Conservation (phyloP, 192 early-diverging fungal genomes). For the Coemansia sp. region DNA sequence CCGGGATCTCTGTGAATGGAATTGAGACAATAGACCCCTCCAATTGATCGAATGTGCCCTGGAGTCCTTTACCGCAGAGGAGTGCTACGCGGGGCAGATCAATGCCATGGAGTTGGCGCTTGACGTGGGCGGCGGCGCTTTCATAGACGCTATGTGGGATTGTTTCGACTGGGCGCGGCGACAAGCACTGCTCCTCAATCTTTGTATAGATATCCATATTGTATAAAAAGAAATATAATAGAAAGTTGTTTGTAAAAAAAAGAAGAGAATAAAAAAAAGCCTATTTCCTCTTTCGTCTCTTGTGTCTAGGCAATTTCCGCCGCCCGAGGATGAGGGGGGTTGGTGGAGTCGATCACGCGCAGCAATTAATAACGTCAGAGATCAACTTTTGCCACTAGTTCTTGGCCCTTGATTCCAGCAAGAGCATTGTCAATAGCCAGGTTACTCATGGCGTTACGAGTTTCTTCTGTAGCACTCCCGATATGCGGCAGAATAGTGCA, state of each 20-base stretch:
- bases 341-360: not conserved
- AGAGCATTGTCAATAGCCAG: constrained; percentile 76
- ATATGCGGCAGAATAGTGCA: constrained; percentile 85
- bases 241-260: not conserved
- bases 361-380: not conserved
- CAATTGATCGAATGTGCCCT: constrained; percentile 75
- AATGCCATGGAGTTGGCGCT: constrained; percentile 36
- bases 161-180: constrained; percentile 44
- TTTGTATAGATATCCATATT: not conserved
- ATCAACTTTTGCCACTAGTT: constrained; percentile 39
- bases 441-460: constrained; percentile 78
- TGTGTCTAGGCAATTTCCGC: not conserved
- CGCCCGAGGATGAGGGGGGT: constrained; percentile 3
- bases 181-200: constrained; percentile 10
- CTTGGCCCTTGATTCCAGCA: constrained; percentile 59
- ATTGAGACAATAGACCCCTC: constrained; percentile 65
- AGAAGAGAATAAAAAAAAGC: not conserved
- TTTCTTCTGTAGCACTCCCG: constrained; percentile 80
- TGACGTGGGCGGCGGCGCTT: constrained; percentile 54
- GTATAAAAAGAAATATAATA: not conserved
- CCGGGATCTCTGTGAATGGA: constrained; percentile 79
- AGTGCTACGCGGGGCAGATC: constrained; percentile 71
- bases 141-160: constrained; percentile 57
- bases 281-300: not conserved
- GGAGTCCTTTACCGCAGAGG: constrained; percentile 84